These are phyloP conservation scores for Ganoderma meredithae DNA, from an alignment of 1,284 basidiomycete species.

Conservation along the genomic window DNA sequence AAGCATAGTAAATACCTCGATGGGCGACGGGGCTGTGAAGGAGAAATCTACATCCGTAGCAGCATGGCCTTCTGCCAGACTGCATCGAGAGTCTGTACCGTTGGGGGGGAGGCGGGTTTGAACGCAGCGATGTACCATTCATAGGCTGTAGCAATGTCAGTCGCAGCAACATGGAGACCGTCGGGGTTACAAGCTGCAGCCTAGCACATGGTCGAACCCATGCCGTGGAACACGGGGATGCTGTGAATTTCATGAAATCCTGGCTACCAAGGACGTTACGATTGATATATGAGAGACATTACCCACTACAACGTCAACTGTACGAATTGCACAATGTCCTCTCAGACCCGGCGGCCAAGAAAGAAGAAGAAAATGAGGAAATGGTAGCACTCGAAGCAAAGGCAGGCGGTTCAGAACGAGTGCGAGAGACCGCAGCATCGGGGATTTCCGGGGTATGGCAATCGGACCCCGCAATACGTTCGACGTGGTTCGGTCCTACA, in stretches of 20 bases:
- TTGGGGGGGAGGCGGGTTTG: slow-evolving; percentile 29
- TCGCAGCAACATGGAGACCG: neutral
- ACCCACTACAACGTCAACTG: neutral
- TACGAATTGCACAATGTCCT: neutral
- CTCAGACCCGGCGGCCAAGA: neutral
- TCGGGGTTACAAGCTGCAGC: slow-evolving; percentile 20
- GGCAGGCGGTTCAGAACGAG: too few species aligned
- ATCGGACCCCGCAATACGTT: too few species aligned
- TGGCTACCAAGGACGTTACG: too few species aligned
- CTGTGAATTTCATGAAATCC: slow-evolving; percentile 18
- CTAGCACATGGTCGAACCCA: slow-evolving; percentile 29
- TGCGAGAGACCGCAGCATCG: too few species aligned
- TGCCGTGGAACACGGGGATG: slow-evolving; percentile 35
- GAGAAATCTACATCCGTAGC: slow-evolving; percentile 29
- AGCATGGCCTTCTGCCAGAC: slow-evolving; percentile 29
- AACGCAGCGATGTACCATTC: slow-evolving; percentile 26
- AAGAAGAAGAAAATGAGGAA: neutral
- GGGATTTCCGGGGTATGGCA: too few species aligned
- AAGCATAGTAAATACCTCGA: slow-evolving; percentile 34
- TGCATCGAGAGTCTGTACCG: slow-evolving; percentile 30
- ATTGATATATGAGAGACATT: neutral
- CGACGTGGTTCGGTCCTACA: too few species aligned
- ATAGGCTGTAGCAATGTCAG: slow-evolving; percentile 13
- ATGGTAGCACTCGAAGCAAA: neutral
- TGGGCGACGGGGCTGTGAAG: slow-evolving; percentile 38